Percentiles rank a stretch among this genome's conserved stretches.
These are phyloP conservation scores for Phaeotremella skinneri DNA, from an alignment of 768 basidiomycete species.

Conservation along the genomic window DNA sequence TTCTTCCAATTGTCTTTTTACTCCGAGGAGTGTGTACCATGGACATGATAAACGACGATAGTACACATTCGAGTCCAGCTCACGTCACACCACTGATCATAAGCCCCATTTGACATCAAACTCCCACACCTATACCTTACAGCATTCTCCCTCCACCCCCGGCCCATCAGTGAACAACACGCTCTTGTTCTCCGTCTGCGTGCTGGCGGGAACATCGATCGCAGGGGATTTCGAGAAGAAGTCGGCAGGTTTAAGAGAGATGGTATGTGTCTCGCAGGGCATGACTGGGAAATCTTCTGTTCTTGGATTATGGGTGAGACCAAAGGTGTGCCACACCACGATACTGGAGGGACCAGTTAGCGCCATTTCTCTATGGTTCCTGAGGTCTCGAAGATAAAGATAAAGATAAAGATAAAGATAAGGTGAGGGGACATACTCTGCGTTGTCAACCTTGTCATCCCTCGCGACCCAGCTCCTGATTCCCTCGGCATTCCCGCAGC, in stretches of 20 bases:
- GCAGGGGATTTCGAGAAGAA: conserved; percentile 38
- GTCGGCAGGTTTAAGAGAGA: conserved; percentile 41
- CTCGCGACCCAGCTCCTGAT: conserved; percentile 36
- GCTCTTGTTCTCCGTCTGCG: conserved; percentile 33
- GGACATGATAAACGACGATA: too few relatives aligned
- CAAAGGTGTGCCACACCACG: conserved; percentile 47
- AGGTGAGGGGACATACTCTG: conserved; percentile 11
- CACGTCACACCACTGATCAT: too few relatives aligned
- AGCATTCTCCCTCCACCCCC: not conserved
- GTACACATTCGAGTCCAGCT: too few relatives aligned
- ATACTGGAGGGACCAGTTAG: too few relatives aligned
- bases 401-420: too few relatives aligned
- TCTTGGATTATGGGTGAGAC: conserved; percentile 44
- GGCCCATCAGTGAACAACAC: conserved; percentile 4
- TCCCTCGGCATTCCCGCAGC: conserved; percentile 34
- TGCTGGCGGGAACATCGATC: conserved; percentile 37
- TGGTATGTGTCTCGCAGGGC: conserved; percentile 32
- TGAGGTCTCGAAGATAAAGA: too few relatives aligned
- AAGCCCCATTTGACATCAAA: too few relatives aligned
- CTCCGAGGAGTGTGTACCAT: too few relatives aligned
- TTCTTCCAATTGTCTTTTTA: too few relatives aligned
- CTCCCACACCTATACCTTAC: not conserved
- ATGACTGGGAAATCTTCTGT: conserved; percentile 40
- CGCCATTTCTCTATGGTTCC: too few relatives aligned
- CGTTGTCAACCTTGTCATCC: conserved; percentile 30